These are phyloP conservation scores for Heritiera fomes DNA, from an alignment of 345 rosid genomes.

Conservation along the genomic window DNA sequence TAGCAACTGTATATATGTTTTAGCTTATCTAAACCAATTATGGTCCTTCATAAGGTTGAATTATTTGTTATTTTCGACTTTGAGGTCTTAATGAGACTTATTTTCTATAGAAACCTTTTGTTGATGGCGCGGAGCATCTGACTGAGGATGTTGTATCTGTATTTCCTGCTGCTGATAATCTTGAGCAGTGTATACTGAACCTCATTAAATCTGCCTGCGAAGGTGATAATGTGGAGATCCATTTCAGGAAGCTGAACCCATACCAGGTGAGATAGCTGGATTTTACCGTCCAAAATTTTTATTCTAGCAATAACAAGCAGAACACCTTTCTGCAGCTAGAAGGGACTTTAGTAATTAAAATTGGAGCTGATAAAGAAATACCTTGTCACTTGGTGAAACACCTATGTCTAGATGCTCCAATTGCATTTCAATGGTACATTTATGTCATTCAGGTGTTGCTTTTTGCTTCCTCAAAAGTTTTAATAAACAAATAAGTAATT, in stretches of 20 bases:
- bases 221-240: conserved; percentile 59
- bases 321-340: background rate
- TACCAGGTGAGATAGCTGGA: conserved; percentile 64
- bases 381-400: background rate
- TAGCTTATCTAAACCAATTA: background rate
- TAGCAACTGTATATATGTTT: conserved; percentile 8
- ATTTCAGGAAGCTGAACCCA: conserved; percentile 63
- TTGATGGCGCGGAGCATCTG: conserved; percentile 80
- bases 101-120: conserved; percentile 86
- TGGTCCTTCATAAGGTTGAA: conserved; percentile 16
- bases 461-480: background rate
- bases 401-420: background rate
- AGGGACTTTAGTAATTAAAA: background rate
- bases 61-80: conserved; percentile 9
- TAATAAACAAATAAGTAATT: background rate
- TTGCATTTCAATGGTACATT: background rate
- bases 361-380: conserved; percentile 14
- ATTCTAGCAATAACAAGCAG: conserved; percentile 6
- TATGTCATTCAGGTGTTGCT: background rate
- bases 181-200: conserved; percentile 77
- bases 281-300: conserved; percentile 8
- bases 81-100: conserved; percentile 28
- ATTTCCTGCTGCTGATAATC: conserved; percentile 85
- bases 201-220: conserved; percentile 60
- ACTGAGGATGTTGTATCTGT: conserved; percentile 93